Evolutionary conservation across 2,329 filamentous ascomycete species (phyloP).

Genomic region (Fusarium sp.): DNA sequence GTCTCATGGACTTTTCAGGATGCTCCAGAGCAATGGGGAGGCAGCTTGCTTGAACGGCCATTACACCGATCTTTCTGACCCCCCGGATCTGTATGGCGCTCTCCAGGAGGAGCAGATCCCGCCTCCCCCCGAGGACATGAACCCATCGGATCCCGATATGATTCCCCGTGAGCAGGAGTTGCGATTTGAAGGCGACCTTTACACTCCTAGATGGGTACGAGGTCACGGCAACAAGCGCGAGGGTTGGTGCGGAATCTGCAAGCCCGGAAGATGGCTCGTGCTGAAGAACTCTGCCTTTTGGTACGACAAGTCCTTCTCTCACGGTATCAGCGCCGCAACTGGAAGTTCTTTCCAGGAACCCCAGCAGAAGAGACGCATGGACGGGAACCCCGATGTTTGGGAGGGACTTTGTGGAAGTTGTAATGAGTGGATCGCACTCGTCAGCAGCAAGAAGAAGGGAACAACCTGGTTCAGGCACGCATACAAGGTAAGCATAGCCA

Average conservation of each 20-base stretch:
- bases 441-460: conserved; percentile 91
- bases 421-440: conserved; percentile 82
- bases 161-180: conserved; percentile 82
- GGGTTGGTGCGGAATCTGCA: conserved; percentile 91
- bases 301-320: conserved; percentile 93
- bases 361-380: conserved; percentile 78
- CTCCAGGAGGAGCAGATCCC: conserved; percentile 78
- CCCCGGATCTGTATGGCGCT: conserved; percentile 80
- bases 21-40: conserved; percentile 80
- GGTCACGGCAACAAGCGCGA: conserved; percentile 89
- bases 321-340: conserved; percentile 85
- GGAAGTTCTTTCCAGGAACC: conserved; percentile 83
- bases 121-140: conserved; percentile 84
- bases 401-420: conserved; percentile 82
- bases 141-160: conserved; percentile 78
- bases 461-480: conserved; percentile 92
- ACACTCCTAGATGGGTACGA: conserved; percentile 85
- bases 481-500: conserved; percentile 73
- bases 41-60: conserved; percentile 74
- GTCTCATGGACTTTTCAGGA: conserved; percentile 78
- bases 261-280: conserved; percentile 85
- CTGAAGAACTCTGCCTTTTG: conserved; percentile 92
- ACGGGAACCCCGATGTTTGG: conserved; percentile 84
- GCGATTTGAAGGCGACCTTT: conserved; percentile 82
- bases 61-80: conserved; percentile 78